phyloP scores from a whole-genome alignment of 257 asterid genomes.

The Solanum pennellii region DNA sequence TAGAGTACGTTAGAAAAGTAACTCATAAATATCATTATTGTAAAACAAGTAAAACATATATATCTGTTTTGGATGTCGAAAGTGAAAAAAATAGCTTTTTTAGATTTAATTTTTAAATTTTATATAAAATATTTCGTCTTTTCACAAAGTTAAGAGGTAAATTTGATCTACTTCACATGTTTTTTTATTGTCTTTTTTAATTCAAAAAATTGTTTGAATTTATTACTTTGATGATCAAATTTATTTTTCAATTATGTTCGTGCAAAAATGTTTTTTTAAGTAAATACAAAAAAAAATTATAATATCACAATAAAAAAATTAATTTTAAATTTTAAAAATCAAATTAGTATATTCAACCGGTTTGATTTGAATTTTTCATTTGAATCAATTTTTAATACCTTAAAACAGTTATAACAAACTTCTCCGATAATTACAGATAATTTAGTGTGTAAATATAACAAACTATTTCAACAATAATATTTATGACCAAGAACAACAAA shows the following conservation, averaged over 20 bases:
- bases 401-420: constrained; percentile 8
- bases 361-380: not conserved
- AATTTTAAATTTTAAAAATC: not conserved
- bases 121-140: no score
- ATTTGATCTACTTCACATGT: not conserved
- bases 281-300: not conserved
- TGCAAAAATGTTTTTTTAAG: no score
- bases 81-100: not conserved
- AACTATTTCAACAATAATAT: constrained; percentile 11
- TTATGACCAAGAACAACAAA: no score
- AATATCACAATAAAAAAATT: not conserved
- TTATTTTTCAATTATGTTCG: no score
- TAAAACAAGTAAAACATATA: no score
- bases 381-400: no score
- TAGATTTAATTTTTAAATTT: not conserved
- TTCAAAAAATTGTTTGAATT: no score
- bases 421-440: constrained; percentile 3
- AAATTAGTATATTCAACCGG: no score
- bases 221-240: not conserved
- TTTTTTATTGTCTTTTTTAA: not conserved
- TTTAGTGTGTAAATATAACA: constrained; percentile 1
- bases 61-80: accelerated
- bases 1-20: no score
- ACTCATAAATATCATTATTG: not conserved
- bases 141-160: no score